These are phyloP conservation scores for Aureobasidium sp. DNA, from an alignment of 2,329 filamentous ascomycete species.

Conservation along the genomic window DNA sequence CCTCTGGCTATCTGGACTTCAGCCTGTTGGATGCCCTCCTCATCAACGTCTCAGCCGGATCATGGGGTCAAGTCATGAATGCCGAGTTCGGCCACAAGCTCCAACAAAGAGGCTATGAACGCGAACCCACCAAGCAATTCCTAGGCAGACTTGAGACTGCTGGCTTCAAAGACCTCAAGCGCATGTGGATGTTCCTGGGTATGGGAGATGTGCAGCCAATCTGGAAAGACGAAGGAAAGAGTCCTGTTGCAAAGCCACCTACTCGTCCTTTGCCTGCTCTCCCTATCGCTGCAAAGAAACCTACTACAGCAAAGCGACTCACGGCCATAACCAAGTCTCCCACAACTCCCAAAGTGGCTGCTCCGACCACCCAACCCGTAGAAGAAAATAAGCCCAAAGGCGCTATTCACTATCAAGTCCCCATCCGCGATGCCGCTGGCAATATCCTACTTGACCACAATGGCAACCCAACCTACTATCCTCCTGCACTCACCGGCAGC, in stretches of 20 bases:
- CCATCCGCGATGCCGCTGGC: constrained; percentile 21
- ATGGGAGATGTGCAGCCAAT: constrained; percentile 49
- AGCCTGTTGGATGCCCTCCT: constrained; percentile 84
- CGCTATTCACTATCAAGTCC: constrained; percentile 11
- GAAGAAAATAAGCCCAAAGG: not conserved
- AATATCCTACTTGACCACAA: constrained; percentile 27
- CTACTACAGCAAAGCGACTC: not conserved
- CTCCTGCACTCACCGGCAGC: constrained; percentile 28
- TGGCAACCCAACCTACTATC: constrained; percentile 24
- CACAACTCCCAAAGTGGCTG: not conserved
- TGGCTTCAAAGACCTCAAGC: constrained; percentile 72
- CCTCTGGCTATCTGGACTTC: constrained; percentile 88
- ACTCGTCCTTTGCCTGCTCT: not conserved
- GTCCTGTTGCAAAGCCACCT: not conserved
- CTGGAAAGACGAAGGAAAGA: constrained; percentile 29
- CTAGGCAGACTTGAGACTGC: constrained; percentile 64
- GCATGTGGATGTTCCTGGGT: constrained; percentile 83
- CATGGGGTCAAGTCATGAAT: constrained; percentile 69
- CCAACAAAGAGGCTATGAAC: constrained; percentile 83
- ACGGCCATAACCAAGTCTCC: not conserved
- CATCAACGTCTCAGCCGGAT: constrained; percentile 62
- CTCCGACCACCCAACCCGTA: too few species aligned
- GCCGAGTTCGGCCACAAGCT: constrained; percentile 91
- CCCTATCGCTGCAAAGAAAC: not conserved
- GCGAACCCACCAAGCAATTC: constrained; percentile 74